Evolutionary conservation across 495 filamentous ascomycete genomes (phyloP).

Genomic region (Aspergillus egyptiacus): DNA sequence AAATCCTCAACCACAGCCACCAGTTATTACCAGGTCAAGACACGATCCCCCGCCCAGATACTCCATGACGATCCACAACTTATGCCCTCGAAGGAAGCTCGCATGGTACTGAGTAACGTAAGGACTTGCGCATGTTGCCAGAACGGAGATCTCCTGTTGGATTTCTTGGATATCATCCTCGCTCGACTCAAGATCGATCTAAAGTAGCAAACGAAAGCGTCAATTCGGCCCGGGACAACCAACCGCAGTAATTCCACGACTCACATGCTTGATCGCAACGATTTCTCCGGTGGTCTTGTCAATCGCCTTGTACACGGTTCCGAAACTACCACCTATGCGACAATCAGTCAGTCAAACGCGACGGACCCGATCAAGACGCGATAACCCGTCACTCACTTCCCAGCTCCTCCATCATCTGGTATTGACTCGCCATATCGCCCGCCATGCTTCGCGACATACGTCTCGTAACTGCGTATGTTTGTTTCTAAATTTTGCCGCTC

Average conservation of each 20-base stretch:
- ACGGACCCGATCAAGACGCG: background rate
- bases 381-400: slow-evolving; percentile 64
- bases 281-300: slow-evolving; percentile 79
- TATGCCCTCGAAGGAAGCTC: slow-evolving; percentile 87
- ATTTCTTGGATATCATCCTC: slow-evolving; percentile 98
- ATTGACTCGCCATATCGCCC: slow-evolving; percentile 68
- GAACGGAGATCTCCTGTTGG: slow-evolving; percentile 92
- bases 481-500: too few relatives aligned
- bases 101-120: slow-evolving; percentile 96
- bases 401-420: slow-evolving; percentile 87
- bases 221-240: slow-evolving; percentile 19
- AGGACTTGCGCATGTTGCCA: slow-evolving; percentile 87
- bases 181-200: slow-evolving; percentile 98
- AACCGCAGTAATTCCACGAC: slow-evolving; percentile 20
- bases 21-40: slow-evolving; percentile 66
- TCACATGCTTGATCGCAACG: slow-evolving; percentile 86
- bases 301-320: slow-evolving; percentile 92
- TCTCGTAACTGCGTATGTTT: too few relatives aligned
- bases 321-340: slow-evolving; percentile 77
- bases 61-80: slow-evolving; percentile 99
- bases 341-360: slow-evolving; percentile 3
- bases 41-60: slow-evolving; percentile 91
- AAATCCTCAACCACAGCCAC: background rate
- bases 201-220: slow-evolving; percentile 19
- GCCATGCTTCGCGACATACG: slow-evolving; percentile 31